Percentiles rank a stretch among this genome's conserved stretches.
Conservation (phyloP, 140 eudicot species). For the Cichorium intybus region DNA sequence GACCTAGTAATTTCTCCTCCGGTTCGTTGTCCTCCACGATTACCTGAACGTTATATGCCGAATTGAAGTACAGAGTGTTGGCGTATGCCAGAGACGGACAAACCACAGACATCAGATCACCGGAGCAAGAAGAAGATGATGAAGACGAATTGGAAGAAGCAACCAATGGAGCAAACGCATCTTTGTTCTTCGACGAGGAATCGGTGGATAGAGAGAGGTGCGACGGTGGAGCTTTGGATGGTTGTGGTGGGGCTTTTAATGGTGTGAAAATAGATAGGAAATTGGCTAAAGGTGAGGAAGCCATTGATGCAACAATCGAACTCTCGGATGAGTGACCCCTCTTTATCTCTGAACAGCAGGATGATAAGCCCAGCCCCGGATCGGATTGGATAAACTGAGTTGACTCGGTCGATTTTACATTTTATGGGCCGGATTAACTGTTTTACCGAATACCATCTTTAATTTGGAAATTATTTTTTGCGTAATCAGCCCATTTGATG, state of each 20-base stretch:
- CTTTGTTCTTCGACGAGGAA: conserved; percentile 23
- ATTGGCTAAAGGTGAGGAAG: conserved; percentile 57
- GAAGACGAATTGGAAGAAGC: conserved; percentile 23
- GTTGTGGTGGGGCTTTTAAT: conserved; percentile 47
- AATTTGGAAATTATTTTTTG: not conserved
- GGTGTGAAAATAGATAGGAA: conserved; percentile 64
- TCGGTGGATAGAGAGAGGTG: conserved; percentile 36
- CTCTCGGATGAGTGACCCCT: not conserved
- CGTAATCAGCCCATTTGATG: not conserved
- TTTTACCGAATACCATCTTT: not conserved
- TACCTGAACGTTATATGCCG: conserved; percentile 80
- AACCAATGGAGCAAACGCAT: conserved; percentile 38
- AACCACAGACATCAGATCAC: conserved; percentile 61
- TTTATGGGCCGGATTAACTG: conserved; percentile 12
- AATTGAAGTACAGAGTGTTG: conserved; percentile 59
- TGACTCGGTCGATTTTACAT: conserved; percentile 18
- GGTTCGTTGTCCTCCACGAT: conserved; percentile 81
- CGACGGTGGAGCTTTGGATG: conserved; percentile 35
- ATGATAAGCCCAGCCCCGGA: not conserved
- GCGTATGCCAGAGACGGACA: conserved; percentile 74
- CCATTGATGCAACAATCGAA: conserved; percentile 24
- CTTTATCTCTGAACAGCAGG: conserved; percentile 1
- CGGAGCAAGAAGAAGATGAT: conserved; percentile 18
- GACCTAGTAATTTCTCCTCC: conserved; percentile 61
- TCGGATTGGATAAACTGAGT: conserved; percentile 36